Base-by-base conservation (phyloP, 306 rosid species). In the Cajanus cajan region DNA sequence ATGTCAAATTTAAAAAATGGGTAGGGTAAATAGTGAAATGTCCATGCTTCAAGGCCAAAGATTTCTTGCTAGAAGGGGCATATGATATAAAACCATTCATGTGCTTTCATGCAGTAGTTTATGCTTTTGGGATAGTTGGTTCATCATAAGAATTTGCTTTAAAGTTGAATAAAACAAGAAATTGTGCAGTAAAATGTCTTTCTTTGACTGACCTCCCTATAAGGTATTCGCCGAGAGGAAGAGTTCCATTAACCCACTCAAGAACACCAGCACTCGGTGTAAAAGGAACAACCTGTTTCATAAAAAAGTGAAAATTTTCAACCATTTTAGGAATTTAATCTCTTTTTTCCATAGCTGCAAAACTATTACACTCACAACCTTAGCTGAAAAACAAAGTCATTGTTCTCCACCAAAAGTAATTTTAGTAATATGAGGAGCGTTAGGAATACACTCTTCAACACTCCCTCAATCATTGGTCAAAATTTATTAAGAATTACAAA, bases 181-280 rank as follows among this genome's bases (percentile, higher is more conserved):
- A 66, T 63, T 13, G 9, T 55, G 28, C 59, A 33, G 19, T 74
- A 72, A 59, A 80, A 74, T 76, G 43, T 15, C 4, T 39, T 78
- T 71, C 39, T 70, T 68, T 39, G 43, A 85, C 87, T 83, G 84
- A 94, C 98, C 98, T 94, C 68, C 95, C 98, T 50, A 87, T 70
- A 65, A 94, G 98, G 85, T 92, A 92, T 71, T 94, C 98, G 28
- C 95, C 96, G n/a, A 92, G 92, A 74, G 98, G 97, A 86, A 92
- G 86, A 76, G 97, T 92, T 43, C 97, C 97, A 86, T 88, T 87
- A 63, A 92, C 97, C 98, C 98, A 94, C 87, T 94, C 97, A 87
- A 94, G 97, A 84, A 94, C 95, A 83, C 98, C 98, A 28, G 98
- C 97, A 85, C 98, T 94, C 43, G 98, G 98, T 82, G 98, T 92